phyloP scores from a whole-genome alignment of 2,329 filamentous ascomycete species.

The Raffaelea arxii region DNA sequence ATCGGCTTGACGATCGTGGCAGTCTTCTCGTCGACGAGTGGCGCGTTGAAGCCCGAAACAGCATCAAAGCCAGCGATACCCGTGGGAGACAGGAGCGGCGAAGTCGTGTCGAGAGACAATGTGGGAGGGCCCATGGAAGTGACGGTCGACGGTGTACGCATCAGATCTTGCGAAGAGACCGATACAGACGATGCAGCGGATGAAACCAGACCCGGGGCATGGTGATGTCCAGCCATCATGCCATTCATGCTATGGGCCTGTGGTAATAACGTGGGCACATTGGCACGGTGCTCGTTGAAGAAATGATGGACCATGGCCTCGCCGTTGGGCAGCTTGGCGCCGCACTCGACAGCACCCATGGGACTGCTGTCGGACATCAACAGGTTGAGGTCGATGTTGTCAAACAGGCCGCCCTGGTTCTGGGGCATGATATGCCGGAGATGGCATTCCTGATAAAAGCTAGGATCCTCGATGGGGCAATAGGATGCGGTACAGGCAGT shows the following conservation, averaged over 20 bases:
- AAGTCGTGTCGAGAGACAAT: constrained; percentile 1
- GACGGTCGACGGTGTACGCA: constrained; percentile 4
- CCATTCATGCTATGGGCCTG: neutral
- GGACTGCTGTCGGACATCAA: neutral
- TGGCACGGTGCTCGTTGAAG: constrained; percentile 10
- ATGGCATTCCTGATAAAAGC: constrained; percentile 14
- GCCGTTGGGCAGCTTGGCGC: constrained; percentile 12
- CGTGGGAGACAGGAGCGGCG: neutral
- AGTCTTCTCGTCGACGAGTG: neutral
- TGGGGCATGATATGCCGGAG: constrained; percentile 6
- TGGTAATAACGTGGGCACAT: neutral
- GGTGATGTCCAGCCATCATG: constrained; percentile 3
- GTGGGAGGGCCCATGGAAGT: neutral
- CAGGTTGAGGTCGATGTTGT: constrained; percentile 1
- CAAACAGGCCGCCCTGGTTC: neutral
- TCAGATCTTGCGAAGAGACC: constrained; percentile 6
- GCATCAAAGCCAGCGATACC: too few species aligned
- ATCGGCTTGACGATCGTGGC: too few species aligned
- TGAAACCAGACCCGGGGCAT: constrained; percentile 3
- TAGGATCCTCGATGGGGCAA: constrained; percentile 14
- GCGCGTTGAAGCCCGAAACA: too few species aligned
- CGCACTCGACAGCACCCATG: constrained; percentile 11
- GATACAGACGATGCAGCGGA: constrained; percentile 6
- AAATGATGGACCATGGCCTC: constrained; percentile 15
- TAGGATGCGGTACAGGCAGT: constrained; percentile 7